Conservation (phyloP, 805 yeast genomes). For the Candida broadrunensis region DNA sequence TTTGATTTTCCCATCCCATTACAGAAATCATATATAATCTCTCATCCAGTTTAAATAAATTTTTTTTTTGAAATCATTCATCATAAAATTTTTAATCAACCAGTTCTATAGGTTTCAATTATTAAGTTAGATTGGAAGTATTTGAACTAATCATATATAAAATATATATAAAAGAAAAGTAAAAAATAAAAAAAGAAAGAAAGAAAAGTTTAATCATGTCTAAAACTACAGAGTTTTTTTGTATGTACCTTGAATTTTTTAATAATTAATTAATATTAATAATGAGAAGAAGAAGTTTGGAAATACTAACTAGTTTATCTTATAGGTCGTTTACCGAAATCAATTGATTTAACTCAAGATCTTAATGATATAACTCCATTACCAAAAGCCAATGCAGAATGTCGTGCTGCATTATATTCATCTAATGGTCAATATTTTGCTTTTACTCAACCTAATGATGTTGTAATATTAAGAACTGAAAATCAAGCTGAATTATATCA, state of each 20-base stretch:
- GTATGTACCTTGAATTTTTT: slow-evolving; percentile 21
- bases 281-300: background rate
- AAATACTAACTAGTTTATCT: slow-evolving; percentile 11
- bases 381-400: slow-evolving; percentile 42
- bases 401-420: slow-evolving; percentile 65
- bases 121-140: slow-evolving; percentile 1
- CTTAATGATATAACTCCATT: slow-evolving; percentile 33
- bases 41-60: too few relatives aligned
- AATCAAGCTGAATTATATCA: slow-evolving; percentile 37
- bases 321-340: slow-evolving; percentile 54
- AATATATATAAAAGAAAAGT: too few relatives aligned
- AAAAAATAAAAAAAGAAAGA: too few relatives aligned
- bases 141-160: background rate
- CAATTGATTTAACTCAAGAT: slow-evolving; percentile 49
- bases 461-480: slow-evolving; percentile 57
- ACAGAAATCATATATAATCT: too few relatives aligned
- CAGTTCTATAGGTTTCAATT: too few relatives aligned
- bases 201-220: too few relatives aligned
- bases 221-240: slow-evolving; percentile 34
- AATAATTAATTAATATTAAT: background rate
- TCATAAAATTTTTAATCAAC: too few relatives aligned
- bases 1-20: too few relatives aligned
- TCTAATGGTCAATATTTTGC: slow-evolving; percentile 69
- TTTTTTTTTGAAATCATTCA: too few relatives aligned
- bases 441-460: slow-evolving; percentile 63